Conservation (phyloP, 176 grass and related monocot genomes). For the Dendrocalamus sinicus region DNA sequence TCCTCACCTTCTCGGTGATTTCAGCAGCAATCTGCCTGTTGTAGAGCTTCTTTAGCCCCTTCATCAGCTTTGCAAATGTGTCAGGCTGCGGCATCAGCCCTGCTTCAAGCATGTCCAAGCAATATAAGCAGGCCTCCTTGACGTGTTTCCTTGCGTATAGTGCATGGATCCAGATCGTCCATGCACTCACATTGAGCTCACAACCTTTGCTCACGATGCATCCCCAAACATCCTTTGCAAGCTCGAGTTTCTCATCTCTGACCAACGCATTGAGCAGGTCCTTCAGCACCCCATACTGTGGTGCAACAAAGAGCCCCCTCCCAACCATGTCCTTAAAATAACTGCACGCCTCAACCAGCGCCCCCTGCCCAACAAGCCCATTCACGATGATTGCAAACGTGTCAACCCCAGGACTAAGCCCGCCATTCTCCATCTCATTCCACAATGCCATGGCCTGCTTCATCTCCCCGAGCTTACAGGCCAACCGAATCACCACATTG, state of each 20-base stretch:
- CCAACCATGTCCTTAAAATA: constrained; percentile 91
- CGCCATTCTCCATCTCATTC: constrained; percentile 81
- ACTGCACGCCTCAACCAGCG: constrained; percentile 63
- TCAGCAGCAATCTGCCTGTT: constrained; percentile 81
- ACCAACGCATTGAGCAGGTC: constrained; percentile 80
- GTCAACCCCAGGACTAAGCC: constrained; percentile 70
- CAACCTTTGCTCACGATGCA: constrained; percentile 76
- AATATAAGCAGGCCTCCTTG: constrained; percentile 87
- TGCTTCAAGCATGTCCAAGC: constrained; percentile 90
- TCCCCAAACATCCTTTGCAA: constrained; percentile 89
- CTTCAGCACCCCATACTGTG: constrained; percentile 88
- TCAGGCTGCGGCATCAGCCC: constrained; percentile 88
- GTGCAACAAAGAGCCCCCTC: constrained; percentile 75
- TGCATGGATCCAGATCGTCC: constrained; percentile 97
- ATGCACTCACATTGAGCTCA: constrained; percentile 81
- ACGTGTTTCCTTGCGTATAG: constrained; percentile 72
- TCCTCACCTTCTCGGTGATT: constrained; percentile 89
- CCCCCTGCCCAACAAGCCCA: constrained; percentile 68
- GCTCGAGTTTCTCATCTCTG: constrained; percentile 77
- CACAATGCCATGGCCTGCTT: constrained; percentile 70
- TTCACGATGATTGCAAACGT: constrained; percentile 86
- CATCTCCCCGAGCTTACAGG: constrained; percentile 79
- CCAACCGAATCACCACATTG: constrained; percentile 76
- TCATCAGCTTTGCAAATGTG: constrained; percentile 92
- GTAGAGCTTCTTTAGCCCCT: constrained; percentile 84